phyloP scores from a whole-genome alignment of 2,329 filamentous ascomycete species.

The Pseudocercospora fijiensis region DNA sequence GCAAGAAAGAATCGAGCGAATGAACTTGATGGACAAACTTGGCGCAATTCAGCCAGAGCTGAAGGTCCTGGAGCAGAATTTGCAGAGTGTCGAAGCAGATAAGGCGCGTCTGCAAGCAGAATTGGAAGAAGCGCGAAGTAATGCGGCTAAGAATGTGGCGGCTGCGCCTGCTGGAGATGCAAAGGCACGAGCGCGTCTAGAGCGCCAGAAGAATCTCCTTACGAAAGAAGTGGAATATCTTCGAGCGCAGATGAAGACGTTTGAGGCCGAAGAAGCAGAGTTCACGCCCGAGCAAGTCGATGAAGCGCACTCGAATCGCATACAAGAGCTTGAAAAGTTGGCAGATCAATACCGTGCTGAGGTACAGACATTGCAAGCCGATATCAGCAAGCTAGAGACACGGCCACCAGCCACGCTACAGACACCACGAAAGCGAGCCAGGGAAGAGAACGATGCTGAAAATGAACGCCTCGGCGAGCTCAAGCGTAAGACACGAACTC shows the following conservation, averaged over 20 bases:
- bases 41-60: constrained; percentile 78
- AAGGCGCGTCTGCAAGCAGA: constrained; percentile 64
- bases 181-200: constrained; percentile 70
- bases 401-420: constrained; percentile 58
- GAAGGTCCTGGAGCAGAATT: constrained; percentile 70
- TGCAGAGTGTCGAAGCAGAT: constrained; percentile 70
- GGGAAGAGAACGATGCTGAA: constrained; percentile 52
- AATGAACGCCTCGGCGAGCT: constrained; percentile 78
- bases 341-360: constrained; percentile 85
- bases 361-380: constrained; percentile 68
- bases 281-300: constrained; percentile 80
- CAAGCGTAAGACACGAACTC: constrained; percentile 79
- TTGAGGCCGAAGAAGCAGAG: constrained; percentile 83
- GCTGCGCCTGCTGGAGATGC: constrained; percentile 55
- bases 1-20: constrained; percentile 75
- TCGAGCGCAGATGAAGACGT: constrained; percentile 81
- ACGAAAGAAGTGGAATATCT: constrained; percentile 93
- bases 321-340: constrained; percentile 79
- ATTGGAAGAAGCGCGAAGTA: constrained; percentile 65
- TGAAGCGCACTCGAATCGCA: constrained; percentile 68
- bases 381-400: constrained; percentile 66
- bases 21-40: constrained; percentile 75
- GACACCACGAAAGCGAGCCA: constrained; percentile 43
- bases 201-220: constrained; percentile 80
- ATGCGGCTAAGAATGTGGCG: constrained; percentile 28